These are phyloP conservation scores for Epichloe typhina DNA, from an alignment of 2,329 filamentous ascomycete genomes.

Conservation along the genomic window DNA sequence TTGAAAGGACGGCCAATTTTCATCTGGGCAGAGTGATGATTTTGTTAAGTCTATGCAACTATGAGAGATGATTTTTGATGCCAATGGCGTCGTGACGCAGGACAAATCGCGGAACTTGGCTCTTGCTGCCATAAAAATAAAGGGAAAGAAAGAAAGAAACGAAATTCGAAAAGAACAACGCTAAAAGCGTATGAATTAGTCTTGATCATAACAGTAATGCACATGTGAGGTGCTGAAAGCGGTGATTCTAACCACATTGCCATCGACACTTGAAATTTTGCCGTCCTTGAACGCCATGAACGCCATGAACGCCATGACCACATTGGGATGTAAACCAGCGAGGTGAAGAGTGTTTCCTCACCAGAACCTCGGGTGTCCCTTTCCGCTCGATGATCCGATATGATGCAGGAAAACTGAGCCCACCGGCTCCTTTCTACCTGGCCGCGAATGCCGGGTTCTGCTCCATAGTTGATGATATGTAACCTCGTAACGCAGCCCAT, in stretches of 20 bases:
- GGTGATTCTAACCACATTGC: neutral
- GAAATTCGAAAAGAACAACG: neutral
- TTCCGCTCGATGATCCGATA: no score
- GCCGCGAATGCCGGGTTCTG: constrained; percentile 61
- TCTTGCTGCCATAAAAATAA: neutral
- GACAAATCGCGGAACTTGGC: neutral
- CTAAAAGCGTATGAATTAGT: neutral
- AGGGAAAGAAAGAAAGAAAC: neutral
- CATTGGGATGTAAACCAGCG: neutral
- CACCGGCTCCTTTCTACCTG: constrained; percentile 7
- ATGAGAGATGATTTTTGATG: constrained; percentile 1
- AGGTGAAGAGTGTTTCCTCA: no score
- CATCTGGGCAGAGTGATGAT: neutral
- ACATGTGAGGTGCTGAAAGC: neutral
- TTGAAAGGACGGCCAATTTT: neutral
- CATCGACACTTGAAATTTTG: neutral
- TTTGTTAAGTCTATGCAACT: neutral
- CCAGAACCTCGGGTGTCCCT: no score
- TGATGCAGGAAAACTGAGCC: neutral
- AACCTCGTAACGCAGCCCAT: constrained; percentile 72
- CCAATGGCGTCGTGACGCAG: neutral
- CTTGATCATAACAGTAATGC: neutral
- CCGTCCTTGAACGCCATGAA: neutral
- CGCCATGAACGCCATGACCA: neutral
- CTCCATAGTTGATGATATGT: constrained; percentile 81